Evolutionary conservation across 441 rosid species (phyloP).

Genomic region (Corymbia calophylla): DNA sequence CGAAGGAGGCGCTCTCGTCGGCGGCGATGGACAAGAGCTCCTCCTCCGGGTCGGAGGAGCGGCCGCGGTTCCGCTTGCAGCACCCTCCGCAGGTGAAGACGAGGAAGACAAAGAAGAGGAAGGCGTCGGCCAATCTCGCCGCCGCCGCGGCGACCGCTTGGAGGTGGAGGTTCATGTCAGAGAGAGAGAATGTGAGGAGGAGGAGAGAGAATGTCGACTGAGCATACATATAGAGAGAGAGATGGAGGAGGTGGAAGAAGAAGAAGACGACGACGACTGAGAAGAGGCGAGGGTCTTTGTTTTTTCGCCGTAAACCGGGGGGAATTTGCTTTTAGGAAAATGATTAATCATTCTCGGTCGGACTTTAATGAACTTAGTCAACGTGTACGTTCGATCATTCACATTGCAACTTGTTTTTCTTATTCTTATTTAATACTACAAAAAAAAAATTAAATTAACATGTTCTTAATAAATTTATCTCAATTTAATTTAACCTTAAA

Average conservation of each 20-base stretch:
- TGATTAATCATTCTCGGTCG: not conserved
- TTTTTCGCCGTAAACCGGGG: not conserved
- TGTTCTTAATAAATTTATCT: not conserved
- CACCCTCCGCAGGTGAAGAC: conserved; percentile 11
- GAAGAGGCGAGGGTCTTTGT: not conserved
- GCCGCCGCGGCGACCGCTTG: conserved; percentile 13
- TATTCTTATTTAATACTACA: not conserved
- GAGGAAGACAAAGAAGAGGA: conserved; percentile 17
- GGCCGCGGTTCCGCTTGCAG: not conserved
- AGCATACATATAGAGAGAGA: not conserved
- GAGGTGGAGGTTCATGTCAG: conserved; percentile 2
- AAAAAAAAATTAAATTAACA: no score
- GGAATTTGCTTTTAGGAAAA: not conserved
- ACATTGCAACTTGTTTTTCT: not conserved
- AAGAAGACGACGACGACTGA: not conserved
- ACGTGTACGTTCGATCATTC: not conserved
- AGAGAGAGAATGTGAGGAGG: not conserved
- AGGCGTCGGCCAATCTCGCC: conserved; percentile 18
- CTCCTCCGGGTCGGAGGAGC: not conserved
- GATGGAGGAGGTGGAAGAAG: not conserved
- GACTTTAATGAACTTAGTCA: not conserved
- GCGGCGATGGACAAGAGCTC: conserved; percentile 8
- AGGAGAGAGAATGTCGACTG: not conserved
- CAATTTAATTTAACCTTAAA: no score
- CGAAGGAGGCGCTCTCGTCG: conserved; percentile 41